phyloP scores from a whole-genome alignment of 2,329 filamentous ascomycete species.

The Davidsoniella virescens region DNA sequence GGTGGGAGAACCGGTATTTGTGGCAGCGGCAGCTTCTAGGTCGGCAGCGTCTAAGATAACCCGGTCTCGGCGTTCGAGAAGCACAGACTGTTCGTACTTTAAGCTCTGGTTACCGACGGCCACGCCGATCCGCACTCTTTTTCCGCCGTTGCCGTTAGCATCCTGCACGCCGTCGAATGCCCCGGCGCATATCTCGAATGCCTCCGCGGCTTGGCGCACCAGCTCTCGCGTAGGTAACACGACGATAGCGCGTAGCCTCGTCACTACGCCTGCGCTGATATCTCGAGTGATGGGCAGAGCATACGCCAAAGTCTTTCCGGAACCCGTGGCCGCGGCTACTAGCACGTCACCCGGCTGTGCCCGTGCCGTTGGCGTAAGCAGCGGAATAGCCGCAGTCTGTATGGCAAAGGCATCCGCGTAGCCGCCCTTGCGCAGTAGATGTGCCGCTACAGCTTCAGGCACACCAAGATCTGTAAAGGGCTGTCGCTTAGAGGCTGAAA shows the following conservation, averaged over 20 bases:
- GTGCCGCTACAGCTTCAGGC: constrained; percentile 38
- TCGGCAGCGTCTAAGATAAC: constrained; percentile 26
- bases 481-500: constrained; percentile 41
- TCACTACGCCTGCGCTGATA: constrained; percentile 47
- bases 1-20: no score
- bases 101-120: constrained; percentile 70
- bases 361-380: constrained; percentile 51
- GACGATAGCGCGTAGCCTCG: constrained; percentile 60
- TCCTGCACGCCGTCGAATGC: constrained; percentile 32
- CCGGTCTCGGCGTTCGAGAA: constrained; percentile 30
- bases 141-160: constrained; percentile 26
- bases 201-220: constrained; percentile 68
- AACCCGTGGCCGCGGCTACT: constrained; percentile 84
- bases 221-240: constrained; percentile 84
- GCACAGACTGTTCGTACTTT: constrained; percentile 39
- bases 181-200: constrained; percentile 56
- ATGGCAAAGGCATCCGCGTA: constrained; percentile 28
- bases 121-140: constrained; percentile 61
- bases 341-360: constrained; percentile 61
- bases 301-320: constrained; percentile 89
- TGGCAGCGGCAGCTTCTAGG: constrained; percentile 35
- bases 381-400: constrained; percentile 45
- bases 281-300: constrained; percentile 70
- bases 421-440: constrained; percentile 42
- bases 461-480: constrained; percentile 52